These are phyloP conservation scores for Staphylotrichum tortipilum DNA, from an alignment of 495 filamentous ascomycete species.

Conservation along the genomic window DNA sequence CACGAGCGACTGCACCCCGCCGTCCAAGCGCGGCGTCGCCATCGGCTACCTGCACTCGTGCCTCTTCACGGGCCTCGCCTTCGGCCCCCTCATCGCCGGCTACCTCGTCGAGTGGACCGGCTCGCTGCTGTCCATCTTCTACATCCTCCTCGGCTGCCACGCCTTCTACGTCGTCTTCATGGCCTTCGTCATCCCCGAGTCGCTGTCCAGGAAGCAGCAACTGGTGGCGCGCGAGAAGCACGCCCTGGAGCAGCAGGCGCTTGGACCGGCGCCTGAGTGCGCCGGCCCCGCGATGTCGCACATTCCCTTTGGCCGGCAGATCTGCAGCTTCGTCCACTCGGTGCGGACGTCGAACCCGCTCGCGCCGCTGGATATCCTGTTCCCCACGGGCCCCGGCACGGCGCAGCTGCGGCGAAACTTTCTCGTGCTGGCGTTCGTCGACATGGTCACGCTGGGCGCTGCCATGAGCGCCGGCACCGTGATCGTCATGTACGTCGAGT, in stretches of 20 bases:
- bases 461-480: slow-evolving; percentile 73
- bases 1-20: slow-evolving; percentile 76
- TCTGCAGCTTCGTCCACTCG: slow-evolving; percentile 10
- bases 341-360: slow-evolving; percentile 49
- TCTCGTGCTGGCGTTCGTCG: slow-evolving; percentile 66
- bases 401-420: slow-evolving; percentile 67
- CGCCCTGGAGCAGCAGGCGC: slow-evolving; percentile 22
- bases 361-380: slow-evolving; percentile 68
- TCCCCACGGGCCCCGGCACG: slow-evolving; percentile 49
- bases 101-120: slow-evolving; percentile 64
- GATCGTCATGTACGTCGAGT: slow-evolving; percentile 69
- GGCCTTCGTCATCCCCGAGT: slow-evolving; percentile 68
- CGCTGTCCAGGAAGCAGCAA: slow-evolving; percentile 61
- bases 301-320: slow-evolving; percentile 13
- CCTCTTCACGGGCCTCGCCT: slow-evolving; percentile 76
- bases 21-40: slow-evolving; percentile 66
- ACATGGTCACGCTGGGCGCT: slow-evolving; percentile 69
- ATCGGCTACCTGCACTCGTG: slow-evolving; percentile 86
- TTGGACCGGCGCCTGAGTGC: slow-evolving; percentile 8
- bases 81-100: slow-evolving; percentile 73
- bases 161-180: slow-evolving; percentile 60
- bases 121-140: slow-evolving; percentile 65
- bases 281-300: not conserved
- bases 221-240: slow-evolving; percentile 58
- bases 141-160: slow-evolving; percentile 63